Percentiles rank a stretch among this genome's conserved stretches.
Conservation (phyloP, 768 basidiomycete genomes). For the Dioszegia aurantiaca region DNA sequence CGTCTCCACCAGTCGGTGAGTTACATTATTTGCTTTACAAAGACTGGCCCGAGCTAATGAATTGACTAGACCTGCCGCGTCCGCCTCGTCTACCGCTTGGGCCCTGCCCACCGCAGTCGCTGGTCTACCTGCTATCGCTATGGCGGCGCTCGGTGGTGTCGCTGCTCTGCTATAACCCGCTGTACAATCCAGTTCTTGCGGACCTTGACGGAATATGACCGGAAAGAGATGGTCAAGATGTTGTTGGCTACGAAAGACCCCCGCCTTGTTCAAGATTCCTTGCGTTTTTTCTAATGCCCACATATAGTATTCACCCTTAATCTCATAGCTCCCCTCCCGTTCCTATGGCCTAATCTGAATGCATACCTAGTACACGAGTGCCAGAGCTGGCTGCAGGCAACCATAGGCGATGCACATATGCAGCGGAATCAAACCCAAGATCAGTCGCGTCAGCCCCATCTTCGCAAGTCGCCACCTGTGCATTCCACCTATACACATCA, state of each 20-base stretch:
- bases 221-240: no score
- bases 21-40: neutral
- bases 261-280: no score
- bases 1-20: conserved; percentile 5
- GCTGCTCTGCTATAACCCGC: conserved; percentile 35
- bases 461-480: neutral
- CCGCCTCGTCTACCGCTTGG: conserved; percentile 18
- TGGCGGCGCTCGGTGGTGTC: conserved; percentile 36
- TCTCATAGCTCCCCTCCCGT: no score
- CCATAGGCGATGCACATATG: no score
- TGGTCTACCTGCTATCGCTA: conserved; percentile 36
- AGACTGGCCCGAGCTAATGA: neutral
- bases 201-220: no score
- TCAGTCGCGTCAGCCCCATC: conserved; percentile 16
- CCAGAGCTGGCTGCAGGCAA: no score
- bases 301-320: no score
- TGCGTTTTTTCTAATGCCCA: no score
- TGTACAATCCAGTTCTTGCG: no score
- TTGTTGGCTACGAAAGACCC: no score
- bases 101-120: conserved; percentile 26
- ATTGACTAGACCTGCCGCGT: conserved; percentile 15
- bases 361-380: no score
- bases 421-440: conserved; percentile 5
- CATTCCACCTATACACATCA: neutral
- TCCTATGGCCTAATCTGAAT: no score